These are phyloP conservation scores for Chlorophyllum brunneum DNA, from an alignment of 768 basidiomycete species.

Conservation along the genomic window DNA sequence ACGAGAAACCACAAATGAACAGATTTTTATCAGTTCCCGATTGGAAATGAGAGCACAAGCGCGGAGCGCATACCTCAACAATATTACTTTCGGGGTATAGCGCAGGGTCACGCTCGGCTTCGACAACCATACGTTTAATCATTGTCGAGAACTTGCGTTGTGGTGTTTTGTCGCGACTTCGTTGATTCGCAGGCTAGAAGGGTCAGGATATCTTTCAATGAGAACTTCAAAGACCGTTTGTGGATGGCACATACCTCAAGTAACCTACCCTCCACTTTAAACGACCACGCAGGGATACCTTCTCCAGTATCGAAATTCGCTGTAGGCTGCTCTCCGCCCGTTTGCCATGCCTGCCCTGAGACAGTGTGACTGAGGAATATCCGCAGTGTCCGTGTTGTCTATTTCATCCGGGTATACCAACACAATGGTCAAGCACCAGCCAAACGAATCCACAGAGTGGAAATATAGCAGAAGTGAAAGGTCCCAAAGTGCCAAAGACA, in stretches of 20 bases:
- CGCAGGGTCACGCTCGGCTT: slow-evolving; percentile 80
- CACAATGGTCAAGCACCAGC: not conserved
- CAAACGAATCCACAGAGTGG: not conserved
- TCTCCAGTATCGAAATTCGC: slow-evolving; percentile 77
- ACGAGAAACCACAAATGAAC: not conserved
- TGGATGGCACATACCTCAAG: slow-evolving; percentile 54
- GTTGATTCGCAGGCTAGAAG: slow-evolving; percentile 52
- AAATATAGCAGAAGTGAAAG: not conserved
- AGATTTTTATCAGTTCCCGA: not conserved
- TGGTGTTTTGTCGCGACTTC: slow-evolving; percentile 56
- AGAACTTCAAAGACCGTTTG: not conserved
- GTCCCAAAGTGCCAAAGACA: not conserved
- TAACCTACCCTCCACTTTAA: slow-evolving; percentile 84
- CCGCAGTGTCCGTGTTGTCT: slow-evolving; percentile 82
- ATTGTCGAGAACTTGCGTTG: slow-evolving; percentile 83
- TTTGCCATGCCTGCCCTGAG: slow-evolving; percentile 85
- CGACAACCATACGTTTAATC: slow-evolving; percentile 79
- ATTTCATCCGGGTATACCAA: not conserved
- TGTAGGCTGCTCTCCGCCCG: slow-evolving; percentile 40
- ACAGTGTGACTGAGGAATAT: slow-evolving; percentile 88
- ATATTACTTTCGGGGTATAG: slow-evolving; percentile 84
- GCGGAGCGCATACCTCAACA: slow-evolving; percentile 61
- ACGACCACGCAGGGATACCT: slow-evolving; percentile 84
- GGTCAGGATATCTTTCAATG: slow-evolving; percentile 2
- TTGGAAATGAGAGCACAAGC: slow-evolving; percentile 14